These are phyloP conservation scores for Fusarium goolgardi DNA, from an alignment of 2,329 filamentous ascomycete species.

Conservation along the genomic window DNA sequence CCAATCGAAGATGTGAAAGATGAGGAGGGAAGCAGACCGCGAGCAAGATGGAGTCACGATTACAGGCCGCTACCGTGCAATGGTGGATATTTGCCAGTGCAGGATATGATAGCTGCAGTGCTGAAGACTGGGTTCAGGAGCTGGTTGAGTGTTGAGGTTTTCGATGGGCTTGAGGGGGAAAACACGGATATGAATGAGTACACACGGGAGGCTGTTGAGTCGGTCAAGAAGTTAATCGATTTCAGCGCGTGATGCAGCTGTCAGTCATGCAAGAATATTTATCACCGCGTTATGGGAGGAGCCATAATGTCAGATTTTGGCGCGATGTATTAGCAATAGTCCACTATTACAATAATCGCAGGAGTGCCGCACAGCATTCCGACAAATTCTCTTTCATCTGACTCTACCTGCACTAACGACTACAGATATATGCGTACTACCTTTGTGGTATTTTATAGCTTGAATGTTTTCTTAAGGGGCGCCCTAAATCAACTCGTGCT, in stretches of 20 bases:
- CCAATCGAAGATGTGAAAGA: constrained; percentile 63
- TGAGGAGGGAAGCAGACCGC: constrained; percentile 66
- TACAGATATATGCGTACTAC: too few relatives aligned
- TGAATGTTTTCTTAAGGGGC: too few relatives aligned
- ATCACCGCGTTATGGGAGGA: too few relatives aligned
- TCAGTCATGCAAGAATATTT: too few relatives aligned
- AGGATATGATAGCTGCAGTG: constrained; percentile 73
- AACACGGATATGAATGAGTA: constrained; percentile 26
- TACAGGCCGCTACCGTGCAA: constrained; percentile 76
- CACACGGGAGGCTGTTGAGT: constrained; percentile 20
- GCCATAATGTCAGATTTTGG: too few relatives aligned
- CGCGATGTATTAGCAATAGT: too few relatives aligned
- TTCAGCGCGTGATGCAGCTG: neutral
- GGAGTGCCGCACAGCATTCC: too few relatives aligned
- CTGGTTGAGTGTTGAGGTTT: constrained; percentile 77
- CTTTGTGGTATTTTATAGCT: too few relatives aligned
- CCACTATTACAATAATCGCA: too few relatives aligned
- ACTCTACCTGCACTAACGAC: too few relatives aligned
- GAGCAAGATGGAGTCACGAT: constrained; percentile 77
- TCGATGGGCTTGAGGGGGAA: constrained; percentile 58
- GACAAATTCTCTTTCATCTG: too few relatives aligned
- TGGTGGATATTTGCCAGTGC: constrained; percentile 76
- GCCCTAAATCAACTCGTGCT: too few relatives aligned
- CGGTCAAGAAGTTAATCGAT: constrained; percentile 19
- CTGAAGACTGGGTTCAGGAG: constrained; percentile 73